phyloP scores from a whole-genome alignment of 2,329 filamentous ascomycete species.

The Diplodia seriata region DNA sequence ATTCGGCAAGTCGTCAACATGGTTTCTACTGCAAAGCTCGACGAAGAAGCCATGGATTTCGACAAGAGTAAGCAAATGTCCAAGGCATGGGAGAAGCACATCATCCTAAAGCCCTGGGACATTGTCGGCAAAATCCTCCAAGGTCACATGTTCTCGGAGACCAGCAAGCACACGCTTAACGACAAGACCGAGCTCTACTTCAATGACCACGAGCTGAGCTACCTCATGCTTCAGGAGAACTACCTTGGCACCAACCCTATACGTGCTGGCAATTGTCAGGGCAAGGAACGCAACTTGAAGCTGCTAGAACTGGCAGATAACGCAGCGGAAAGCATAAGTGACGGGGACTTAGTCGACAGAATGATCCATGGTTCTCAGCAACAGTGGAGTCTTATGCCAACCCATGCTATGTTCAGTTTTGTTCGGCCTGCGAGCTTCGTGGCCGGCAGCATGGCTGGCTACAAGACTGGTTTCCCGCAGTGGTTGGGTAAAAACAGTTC shows the following conservation, averaged over 20 bases:
- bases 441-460: conserved; percentile 73
- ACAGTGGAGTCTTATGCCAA: conserved; percentile 98
- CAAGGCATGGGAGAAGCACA: conserved; percentile 97
- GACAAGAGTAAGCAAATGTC: conserved; percentile 92
- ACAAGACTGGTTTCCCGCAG: conserved; percentile 77
- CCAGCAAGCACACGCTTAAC: conserved; percentile 86
- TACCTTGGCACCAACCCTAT: conserved; percentile 86
- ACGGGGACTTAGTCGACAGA: conserved; percentile 91
- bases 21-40: conserved; percentile 91
- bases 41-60: conserved; percentile 79
- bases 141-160: conserved; percentile 81
- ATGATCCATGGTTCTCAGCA: conserved; percentile 99
- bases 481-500: conserved; percentile 98
- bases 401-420: conserved; percentile 93
- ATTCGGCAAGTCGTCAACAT: conserved; percentile 99
- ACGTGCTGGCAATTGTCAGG: conserved; percentile 65
- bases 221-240: conserved; percentile 97
- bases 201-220: conserved; percentile 98
- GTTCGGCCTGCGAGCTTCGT: conserved; percentile 89
- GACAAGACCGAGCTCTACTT: conserved; percentile 99
- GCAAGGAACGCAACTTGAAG: conserved; percentile 77
- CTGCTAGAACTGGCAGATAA: conserved; percentile 84
- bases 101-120: conserved; percentile 97
- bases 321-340: conserved; percentile 94
- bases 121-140: conserved; percentile 93